Conservation (phyloP, 1,284 basidiomycete genomes). For the Caloboletus inedulis region DNA sequence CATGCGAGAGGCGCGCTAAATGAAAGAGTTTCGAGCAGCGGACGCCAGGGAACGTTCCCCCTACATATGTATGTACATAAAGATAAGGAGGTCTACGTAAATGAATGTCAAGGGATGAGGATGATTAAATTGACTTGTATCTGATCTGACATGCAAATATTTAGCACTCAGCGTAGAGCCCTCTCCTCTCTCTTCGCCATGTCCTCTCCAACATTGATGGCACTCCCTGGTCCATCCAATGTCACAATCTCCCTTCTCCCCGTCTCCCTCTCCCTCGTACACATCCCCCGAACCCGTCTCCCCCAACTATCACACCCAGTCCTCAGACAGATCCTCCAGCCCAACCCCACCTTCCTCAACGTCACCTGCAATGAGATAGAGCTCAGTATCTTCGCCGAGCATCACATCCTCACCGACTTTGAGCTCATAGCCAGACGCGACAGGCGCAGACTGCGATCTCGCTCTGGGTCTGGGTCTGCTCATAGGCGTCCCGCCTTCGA, state of each 20-base stretch:
- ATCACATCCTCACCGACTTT: conserved; percentile 55
- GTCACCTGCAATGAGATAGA: conserved; percentile 74
- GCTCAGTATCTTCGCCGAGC: conserved; percentile 68
- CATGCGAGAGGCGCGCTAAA: too few species aligned
- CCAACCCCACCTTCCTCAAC: conserved; percentile 64
- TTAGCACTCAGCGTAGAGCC: conserved; percentile 4
- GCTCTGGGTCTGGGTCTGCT: conserved; percentile 37
- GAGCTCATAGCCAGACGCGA: conserved; percentile 60
- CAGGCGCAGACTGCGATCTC: conserved; percentile 42
- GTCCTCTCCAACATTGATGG: conserved; percentile 19
- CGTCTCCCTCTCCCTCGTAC: conserved; percentile 65
- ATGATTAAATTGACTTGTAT: not conserved
- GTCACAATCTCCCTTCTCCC: conserved; percentile 69
- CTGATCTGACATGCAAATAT: conserved; percentile 21
- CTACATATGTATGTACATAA: too few species aligned
- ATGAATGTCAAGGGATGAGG: too few species aligned
- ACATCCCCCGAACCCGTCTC: conserved; percentile 65
- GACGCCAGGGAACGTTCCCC: too few species aligned
- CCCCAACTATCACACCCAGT: conserved; percentile 56
- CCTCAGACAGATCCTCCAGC: conserved; percentile 65
- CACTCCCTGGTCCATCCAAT: conserved; percentile 27
- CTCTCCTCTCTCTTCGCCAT: not conserved
- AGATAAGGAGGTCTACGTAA: conserved; percentile 18
- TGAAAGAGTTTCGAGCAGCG: not conserved
- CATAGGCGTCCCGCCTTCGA: conserved; percentile 27